These are phyloP conservation scores for Amphirosellinia nigrospora DNA, from an alignment of 495 filamentous ascomycete genomes.

Conservation along the genomic window DNA sequence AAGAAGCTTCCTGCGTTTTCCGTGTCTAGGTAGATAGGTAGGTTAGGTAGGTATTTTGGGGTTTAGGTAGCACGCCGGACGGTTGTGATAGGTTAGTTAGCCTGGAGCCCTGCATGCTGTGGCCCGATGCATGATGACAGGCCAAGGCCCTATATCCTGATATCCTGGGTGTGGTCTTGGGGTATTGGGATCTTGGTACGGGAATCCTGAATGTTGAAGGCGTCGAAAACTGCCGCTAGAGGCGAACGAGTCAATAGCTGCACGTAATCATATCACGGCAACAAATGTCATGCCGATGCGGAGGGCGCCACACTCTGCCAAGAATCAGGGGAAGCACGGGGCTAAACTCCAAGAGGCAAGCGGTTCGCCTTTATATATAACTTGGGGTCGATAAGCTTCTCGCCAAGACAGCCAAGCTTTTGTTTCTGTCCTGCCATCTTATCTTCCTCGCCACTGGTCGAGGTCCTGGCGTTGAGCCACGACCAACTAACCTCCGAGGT, in stretches of 20 bases:
- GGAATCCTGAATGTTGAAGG: neutral
- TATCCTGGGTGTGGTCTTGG: neutral
- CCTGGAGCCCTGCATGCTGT: neutral
- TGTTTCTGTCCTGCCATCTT: conserved; percentile 14
- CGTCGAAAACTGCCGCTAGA: neutral
- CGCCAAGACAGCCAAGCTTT: neutral
- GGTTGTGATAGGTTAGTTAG: too few species aligned
- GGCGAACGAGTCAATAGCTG: neutral
- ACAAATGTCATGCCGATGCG: conserved; percentile 11
- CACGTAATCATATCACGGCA: conserved; percentile 2
- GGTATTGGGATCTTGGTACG: too few species aligned
- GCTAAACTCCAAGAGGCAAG: conserved; percentile 24
- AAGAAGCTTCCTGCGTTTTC: neutral
- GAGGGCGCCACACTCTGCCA: conserved; percentile 13
- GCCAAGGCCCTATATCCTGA: neutral
- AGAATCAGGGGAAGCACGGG: conserved; percentile 11
- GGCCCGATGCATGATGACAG: conserved; percentile 9
- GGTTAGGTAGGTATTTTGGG: too few species aligned
- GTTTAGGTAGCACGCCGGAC: neutral
- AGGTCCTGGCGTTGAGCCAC: neutral
- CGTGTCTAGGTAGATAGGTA: neutral
- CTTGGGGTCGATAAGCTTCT: conserved; percentile 23
- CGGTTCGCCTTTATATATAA: neutral
- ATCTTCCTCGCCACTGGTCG: conserved; percentile 3
- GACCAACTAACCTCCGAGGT: neutral